Evolutionary conservation across 768 basidiomycete genomes (phyloP).

Genomic region (Rhodotorula babjevae): DNA sequence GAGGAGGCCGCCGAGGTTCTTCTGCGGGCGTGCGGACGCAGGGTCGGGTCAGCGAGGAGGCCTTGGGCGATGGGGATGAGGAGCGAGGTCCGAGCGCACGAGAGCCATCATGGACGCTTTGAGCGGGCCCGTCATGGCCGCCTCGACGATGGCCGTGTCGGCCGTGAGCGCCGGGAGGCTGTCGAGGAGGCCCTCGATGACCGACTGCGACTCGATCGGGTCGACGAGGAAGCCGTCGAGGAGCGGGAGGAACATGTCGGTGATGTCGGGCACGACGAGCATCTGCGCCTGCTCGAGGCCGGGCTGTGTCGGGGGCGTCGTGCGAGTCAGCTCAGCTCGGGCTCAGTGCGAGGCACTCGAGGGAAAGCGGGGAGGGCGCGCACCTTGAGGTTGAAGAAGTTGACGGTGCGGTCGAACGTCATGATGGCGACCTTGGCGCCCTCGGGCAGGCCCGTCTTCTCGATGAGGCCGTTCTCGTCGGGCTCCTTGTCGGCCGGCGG

Average conservation of each 20-base stretch:
- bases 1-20: constrained; percentile 42
- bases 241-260: constrained; percentile 85
- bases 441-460: constrained; percentile 30
- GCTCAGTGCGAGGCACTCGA: too few relatives aligned
- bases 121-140: constrained; percentile 74
- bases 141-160: constrained; percentile 53
- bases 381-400: constrained; percentile 82
- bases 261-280: constrained; percentile 78
- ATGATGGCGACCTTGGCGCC: constrained; percentile 62
- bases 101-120: constrained; percentile 66
- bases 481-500: constrained; percentile 50
- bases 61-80: too few relatives aligned
- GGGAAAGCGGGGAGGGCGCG: constrained; percentile 15
- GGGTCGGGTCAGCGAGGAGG: too few relatives aligned
- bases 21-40: constrained; percentile 8
- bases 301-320: too few relatives aligned
- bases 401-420: constrained; percentile 72
- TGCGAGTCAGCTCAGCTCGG: too few relatives aligned
- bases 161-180: constrained; percentile 62
- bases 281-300: constrained; percentile 58
- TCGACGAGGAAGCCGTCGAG: constrained; percentile 69
- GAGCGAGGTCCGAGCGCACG: too few relatives aligned
- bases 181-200: constrained; percentile 64
- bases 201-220: constrained; percentile 59
- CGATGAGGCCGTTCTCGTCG: constrained; percentile 27